Evolutionary conservation across 192 early-diverging fungal species (phyloP).

Genomic region (Podila clonocystis): DNA sequence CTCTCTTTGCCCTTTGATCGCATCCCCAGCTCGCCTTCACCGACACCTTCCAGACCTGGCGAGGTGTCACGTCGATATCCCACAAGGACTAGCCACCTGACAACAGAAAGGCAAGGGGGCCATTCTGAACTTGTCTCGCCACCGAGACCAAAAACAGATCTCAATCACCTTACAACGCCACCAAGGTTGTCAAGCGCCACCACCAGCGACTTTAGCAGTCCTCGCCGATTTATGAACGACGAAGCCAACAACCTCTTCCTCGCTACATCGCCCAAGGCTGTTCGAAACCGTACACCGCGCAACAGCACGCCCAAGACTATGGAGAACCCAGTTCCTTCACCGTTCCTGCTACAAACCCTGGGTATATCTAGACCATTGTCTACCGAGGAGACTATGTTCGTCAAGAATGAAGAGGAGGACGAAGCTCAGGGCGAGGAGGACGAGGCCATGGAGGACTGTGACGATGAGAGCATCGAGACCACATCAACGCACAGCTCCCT

Average conservation of each 20-base stretch:
- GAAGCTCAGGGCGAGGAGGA: not conserved
- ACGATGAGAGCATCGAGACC: constrained; percentile 32
- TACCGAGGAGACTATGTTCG: not conserved
- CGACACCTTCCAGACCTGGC: not conserved
- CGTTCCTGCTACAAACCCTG: too few relatives aligned
- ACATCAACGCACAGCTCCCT: constrained; percentile 19
- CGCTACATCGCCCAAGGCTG: constrained; percentile 14
- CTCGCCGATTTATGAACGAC: constrained; percentile 13
- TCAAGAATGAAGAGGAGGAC: not conserved
- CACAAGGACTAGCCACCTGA: not conserved
- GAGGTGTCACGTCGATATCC: not conserved
- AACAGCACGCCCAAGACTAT: not conserved
- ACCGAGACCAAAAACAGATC: not conserved
- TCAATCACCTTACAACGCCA: not conserved
- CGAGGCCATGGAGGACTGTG: constrained; percentile 2
- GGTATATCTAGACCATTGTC: not conserved
- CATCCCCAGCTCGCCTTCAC: not conserved
- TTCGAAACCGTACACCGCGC: constrained; percentile 18
- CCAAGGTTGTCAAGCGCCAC: not conserved
- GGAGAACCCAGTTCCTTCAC: not conserved
- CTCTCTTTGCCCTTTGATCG: constrained; percentile 30
- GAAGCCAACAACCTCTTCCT: constrained; percentile 28
- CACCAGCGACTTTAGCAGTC: constrained; percentile 8
- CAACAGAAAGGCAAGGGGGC: not conserved
- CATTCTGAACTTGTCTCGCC: not conserved